These are phyloP conservation scores for Aureobasidium pullulans DNA, from an alignment of 2,329 filamentous ascomycete species.

Conservation along the genomic window DNA sequence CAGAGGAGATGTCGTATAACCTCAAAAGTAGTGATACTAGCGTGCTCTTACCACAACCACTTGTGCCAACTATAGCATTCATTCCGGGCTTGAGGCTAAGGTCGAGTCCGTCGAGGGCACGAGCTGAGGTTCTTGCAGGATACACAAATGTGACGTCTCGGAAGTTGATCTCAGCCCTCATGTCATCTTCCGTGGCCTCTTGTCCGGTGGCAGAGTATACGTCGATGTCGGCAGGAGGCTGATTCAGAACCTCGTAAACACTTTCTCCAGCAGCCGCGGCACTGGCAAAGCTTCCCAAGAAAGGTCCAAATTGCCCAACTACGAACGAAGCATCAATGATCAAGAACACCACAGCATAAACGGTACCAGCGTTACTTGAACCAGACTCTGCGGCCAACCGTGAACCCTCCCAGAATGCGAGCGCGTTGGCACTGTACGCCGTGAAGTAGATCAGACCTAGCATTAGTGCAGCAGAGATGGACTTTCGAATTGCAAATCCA, in stretches of 20 bases:
- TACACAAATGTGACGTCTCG: constrained; percentile 37
- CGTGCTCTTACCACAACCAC: constrained; percentile 39
- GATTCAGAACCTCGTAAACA: constrained; percentile 39
- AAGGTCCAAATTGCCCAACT: constrained; percentile 55
- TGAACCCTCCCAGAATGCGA: constrained; percentile 41
- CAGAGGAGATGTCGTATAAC: constrained; percentile 35
- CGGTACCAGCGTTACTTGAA: constrained; percentile 39
- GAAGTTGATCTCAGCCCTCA: constrained; percentile 27
- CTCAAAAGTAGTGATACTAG: constrained; percentile 36
- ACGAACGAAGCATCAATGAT: constrained; percentile 58
- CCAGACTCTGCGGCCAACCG: constrained; percentile 21
- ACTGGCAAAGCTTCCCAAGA: constrained; percentile 48
- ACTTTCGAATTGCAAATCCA: constrained; percentile 34
- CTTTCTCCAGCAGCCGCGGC: constrained; percentile 46
- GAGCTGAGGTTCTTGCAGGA: constrained; percentile 34
- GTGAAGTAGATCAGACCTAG: constrained; percentile 39
- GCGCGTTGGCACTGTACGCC: constrained; percentile 38
- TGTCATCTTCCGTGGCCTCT: constrained; percentile 12
- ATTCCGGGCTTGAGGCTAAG: constrained; percentile 33
- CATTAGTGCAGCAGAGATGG: constrained; percentile 34
- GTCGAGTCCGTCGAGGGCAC: constrained; percentile 32
- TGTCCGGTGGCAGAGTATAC: constrained; percentile 29
- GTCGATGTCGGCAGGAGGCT: constrained; percentile 32
- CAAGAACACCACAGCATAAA: constrained; percentile 59
- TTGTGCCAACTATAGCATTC: constrained; percentile 40